phyloP scores from a whole-genome alignment of 352 stramenopile genomes.

The Phytophthora gonapodyides region DNA sequence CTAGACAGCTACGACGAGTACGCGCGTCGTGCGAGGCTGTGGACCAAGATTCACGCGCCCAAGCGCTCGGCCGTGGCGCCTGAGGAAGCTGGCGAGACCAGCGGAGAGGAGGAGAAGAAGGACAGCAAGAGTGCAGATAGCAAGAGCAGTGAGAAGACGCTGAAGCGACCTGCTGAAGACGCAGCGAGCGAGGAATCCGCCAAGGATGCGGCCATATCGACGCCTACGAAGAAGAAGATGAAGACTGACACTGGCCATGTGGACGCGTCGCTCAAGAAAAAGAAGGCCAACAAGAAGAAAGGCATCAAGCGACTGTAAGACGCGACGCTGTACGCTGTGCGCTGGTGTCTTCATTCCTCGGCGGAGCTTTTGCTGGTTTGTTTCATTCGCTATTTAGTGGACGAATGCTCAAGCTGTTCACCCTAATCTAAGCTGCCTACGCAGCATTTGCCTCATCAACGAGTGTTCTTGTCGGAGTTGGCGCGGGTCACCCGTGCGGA shows the following conservation, averaged over 20 bases:
- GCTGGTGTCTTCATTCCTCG: slow-evolving; percentile 6
- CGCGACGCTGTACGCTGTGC: background rate
- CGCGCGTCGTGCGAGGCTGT: slow-evolving; percentile 83
- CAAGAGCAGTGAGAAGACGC: slow-evolving; percentile 4
- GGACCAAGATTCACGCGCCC: slow-evolving; percentile 91
- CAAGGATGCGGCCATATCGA: slow-evolving; percentile 22
- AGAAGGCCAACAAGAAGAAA: slow-evolving; percentile 76
- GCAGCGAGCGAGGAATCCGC: slow-evolving; percentile 11
- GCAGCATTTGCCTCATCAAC: slow-evolving; percentile 16
- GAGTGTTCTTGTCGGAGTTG: background rate
- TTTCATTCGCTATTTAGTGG: slow-evolving; percentile 12
- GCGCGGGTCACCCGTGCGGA: slow-evolving; percentile 2
- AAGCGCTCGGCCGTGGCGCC: slow-evolving; percentile 40
- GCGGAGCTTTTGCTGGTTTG: slow-evolving; percentile 22
- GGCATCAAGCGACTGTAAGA: slow-evolving; percentile 64
- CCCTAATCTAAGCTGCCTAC: slow-evolving; percentile 36
- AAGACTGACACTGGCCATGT: slow-evolving; percentile 35
- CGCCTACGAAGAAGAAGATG: slow-evolving; percentile 52
- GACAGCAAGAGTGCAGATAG: slow-evolving; percentile 5
- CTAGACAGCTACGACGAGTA: slow-evolving; percentile 99
- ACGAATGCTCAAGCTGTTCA: slow-evolving; percentile 17
- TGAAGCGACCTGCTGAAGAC: slow-evolving; percentile 31
- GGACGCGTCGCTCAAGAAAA: slow-evolving; percentile 57
- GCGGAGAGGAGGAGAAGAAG: slow-evolving; percentile 33
- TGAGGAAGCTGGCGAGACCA: slow-evolving; percentile 31